These are phyloP conservation scores for Phytophthora tubulina DNA, from an alignment of 352 stramenopile species.

Conservation along the genomic window DNA sequence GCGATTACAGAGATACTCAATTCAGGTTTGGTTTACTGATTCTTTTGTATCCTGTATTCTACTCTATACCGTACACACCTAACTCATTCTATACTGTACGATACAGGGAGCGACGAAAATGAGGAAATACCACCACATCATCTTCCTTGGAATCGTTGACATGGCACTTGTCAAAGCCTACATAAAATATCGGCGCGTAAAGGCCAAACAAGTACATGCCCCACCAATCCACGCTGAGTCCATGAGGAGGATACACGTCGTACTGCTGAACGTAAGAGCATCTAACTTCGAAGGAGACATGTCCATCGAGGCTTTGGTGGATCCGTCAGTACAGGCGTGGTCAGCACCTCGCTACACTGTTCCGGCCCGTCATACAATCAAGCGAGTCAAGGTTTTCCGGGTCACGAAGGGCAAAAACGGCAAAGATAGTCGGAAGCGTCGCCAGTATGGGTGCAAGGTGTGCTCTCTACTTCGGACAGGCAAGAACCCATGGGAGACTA, in stretches of 20 bases:
- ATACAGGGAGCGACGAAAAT: constrained; percentile 14
- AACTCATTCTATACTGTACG: constrained; percentile 10
- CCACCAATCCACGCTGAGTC: constrained; percentile 1
- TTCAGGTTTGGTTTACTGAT: background rate
- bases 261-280: background rate
- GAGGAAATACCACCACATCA: constrained; percentile 16
- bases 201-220: background rate
- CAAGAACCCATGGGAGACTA: background rate
- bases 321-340: background rate
- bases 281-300: background rate
- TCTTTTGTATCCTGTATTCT: constrained; percentile 15
- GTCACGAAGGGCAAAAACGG: background rate
- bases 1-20: constrained; percentile 1
- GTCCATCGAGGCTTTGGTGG: background rate
- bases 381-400: background rate
- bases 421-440: background rate
- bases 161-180: constrained; percentile 10
- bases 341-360: constrained; percentile 1
- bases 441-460: constrained; percentile 12
- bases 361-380: background rate
- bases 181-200: constrained; percentile 9
- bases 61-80: no score
- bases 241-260: background rate
- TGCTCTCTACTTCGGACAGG: background rate
- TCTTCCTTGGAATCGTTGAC: constrained; percentile 12